Percentiles rank a stretch among this genome's conserved stretches.
Conservation (phyloP, 306 rosid genomes). For the Coriaria nepalensis region DNA sequence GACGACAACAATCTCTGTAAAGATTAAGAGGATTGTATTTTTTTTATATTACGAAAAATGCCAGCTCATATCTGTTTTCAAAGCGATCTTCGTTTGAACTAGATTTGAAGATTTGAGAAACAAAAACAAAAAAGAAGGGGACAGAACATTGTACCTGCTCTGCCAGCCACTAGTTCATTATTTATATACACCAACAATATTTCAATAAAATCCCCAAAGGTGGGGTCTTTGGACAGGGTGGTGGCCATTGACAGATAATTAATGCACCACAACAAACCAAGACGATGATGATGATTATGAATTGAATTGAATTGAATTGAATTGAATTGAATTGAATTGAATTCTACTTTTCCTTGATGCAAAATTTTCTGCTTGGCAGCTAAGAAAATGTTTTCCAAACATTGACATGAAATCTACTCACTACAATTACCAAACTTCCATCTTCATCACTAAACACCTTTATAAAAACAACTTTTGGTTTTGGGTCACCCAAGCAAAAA, state of each 20-base stretch:
- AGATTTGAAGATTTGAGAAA: not conserved
- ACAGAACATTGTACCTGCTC: conserved; percentile 52
- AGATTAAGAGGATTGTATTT: no score
- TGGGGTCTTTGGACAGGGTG: conserved; percentile 23
- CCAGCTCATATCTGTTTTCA: no score
- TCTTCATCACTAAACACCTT: conserved; percentile 21
- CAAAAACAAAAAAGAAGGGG: conserved; percentile 27
- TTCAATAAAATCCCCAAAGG: conserved; percentile 17
- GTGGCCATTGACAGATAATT: conserved; percentile 27
- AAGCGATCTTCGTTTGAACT: not conserved
- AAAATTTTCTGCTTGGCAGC: not conserved
- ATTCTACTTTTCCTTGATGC: conserved; percentile 25
- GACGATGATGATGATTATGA: no score
- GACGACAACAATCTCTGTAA: no score
- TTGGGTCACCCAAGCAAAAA: conserved; percentile 37
- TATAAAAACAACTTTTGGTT: conserved; percentile 14
- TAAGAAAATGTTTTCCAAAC: not conserved
- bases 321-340: no score
- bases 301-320: no score
- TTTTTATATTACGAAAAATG: no score
- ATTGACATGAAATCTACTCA: no score
- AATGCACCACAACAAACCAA: conserved; percentile 3
- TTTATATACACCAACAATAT: conserved; percentile 14
- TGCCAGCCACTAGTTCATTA: conserved; percentile 55
- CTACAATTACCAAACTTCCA: not conserved